phyloP scores from a whole-genome alignment of 192 early-diverging fungal genomes.

The Kappamyces sp. region DNA sequence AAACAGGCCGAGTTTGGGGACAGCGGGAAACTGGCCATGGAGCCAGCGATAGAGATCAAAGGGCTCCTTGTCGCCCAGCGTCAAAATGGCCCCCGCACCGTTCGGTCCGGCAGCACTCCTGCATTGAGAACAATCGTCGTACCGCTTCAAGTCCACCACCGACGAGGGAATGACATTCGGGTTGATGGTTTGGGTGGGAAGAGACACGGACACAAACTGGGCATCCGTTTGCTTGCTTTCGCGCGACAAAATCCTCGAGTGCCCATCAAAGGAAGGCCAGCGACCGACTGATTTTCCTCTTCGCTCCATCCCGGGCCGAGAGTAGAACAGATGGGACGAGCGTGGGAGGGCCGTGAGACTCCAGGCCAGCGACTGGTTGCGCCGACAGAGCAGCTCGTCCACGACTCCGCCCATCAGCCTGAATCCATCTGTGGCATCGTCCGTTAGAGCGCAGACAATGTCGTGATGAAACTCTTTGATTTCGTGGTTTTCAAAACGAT shows the following conservation, averaged over 20 bases:
- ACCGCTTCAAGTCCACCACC: neutral
- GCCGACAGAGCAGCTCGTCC: too few species aligned
- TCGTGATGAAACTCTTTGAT: neutral
- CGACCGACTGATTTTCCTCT: constrained; percentile 21
- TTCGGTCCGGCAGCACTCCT: neutral
- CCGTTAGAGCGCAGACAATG: too few species aligned
- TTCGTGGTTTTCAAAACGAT: neutral
- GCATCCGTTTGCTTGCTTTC: neutral
- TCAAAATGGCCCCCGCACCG: too few species aligned
- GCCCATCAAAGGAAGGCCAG: constrained; percentile 16
- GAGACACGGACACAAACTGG: neutral
- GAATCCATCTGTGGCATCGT: too few species aligned
- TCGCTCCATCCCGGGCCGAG: neutral
- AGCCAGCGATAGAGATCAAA: constrained; percentile 22
- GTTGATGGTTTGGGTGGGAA: neutral
- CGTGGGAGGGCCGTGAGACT: too few species aligned
- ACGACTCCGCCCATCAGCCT: too few species aligned
- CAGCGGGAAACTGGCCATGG: constrained; percentile 15
- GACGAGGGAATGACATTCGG: neutral
- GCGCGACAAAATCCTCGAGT: constrained; percentile 1
- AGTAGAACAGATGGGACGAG: too few species aligned
- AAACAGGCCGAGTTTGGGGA: constrained; percentile 28
- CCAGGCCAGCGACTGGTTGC: too few species aligned
- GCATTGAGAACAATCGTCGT: neutral
- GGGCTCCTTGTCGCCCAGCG: constrained; percentile 31